Evolutionary conservation across 164 flowering plant genomes (phyloP).

Genomic region (Platanus orientalis): DNA sequence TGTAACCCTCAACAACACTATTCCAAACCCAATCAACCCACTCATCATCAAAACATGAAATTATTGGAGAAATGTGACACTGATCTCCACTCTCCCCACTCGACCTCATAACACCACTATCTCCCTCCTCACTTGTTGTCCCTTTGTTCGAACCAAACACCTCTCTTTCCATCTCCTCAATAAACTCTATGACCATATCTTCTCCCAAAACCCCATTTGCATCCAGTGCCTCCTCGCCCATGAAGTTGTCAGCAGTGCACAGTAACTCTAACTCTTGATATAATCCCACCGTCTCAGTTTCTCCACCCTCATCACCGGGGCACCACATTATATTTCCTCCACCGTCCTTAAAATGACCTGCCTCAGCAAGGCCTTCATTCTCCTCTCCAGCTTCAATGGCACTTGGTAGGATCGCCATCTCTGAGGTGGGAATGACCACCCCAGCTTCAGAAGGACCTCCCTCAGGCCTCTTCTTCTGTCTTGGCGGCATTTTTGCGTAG

Average conservation of each 20-base stretch:
- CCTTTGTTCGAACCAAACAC: neutral
- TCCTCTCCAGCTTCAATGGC: too few relatives aligned
- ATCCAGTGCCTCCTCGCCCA: slow-evolving; percentile 11
- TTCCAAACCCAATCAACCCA: neutral
- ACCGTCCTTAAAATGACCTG: neutral
- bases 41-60: neutral
- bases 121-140: neutral
- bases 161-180: neutral
- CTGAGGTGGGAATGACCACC: too few relatives aligned
- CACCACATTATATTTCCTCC: neutral
- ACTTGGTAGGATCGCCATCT: too few relatives aligned
- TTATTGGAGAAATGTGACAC: neutral
- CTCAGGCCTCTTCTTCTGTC: too few relatives aligned
- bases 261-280: slow-evolving; percentile 20
- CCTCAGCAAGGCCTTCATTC: neutral
- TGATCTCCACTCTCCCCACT: neutral
- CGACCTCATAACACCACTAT: neutral
- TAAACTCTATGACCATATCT: neutral
- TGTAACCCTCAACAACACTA: too few relatives aligned
- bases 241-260: slow-evolving; percentile 8
- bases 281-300: slow-evolving; percentile 20
- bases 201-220: neutral
- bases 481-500: too few relatives aligned
- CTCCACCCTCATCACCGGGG: slow-evolving; percentile 4
- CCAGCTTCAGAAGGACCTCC: too few relatives aligned